Base-by-base conservation (phyloP, 176 grass and related monocot species). In the Oryza coarctata region DNA sequence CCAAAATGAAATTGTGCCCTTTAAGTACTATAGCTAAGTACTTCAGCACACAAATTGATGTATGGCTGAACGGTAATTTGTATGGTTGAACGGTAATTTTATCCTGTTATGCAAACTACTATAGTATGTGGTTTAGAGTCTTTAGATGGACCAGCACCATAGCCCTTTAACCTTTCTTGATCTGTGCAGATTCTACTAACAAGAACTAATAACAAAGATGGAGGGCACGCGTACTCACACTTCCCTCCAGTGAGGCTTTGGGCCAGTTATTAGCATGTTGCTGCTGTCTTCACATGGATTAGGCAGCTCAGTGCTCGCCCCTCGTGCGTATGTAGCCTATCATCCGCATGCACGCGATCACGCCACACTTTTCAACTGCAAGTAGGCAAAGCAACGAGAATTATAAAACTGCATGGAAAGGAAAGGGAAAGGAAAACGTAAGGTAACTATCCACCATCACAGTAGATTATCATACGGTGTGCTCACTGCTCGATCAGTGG, bases 401-500 rank as follows among this genome's bases (percentile, higher is more conserved):
- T 18, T 47, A 67, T 30, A 55, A 5, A 75, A 75, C 34, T 86
- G 50, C 58, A 58, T 22, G 45, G 47, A 40, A 65, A 13, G 70
- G 63, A 65, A 39, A 73, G 12, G 17, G 15, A 52, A 52, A 20
- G 49, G 49, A 52, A 52, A 22, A 25, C 25, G 22, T 40, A 30
- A 66, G 39, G 55, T 39, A 29, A 64, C 49, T 10, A 40, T 86
- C 69, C 45, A 49, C 18, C 45, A n/a, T n/a, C n/a, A n/a, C n/a
- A n/a, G n/a, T n/a, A n/a, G n/a, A n/a, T n/a, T n/a, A 18, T 14
- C 63, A 74, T 12, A 2, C 73, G 13, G 79, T 36, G 73, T 67
- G 11, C 50, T 60, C 63, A 7, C 63, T 65, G 80, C 81, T 88
- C 60, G 47, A 33, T 36, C 35, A 6, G 30, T n/a, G n/a, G n/a